These are phyloP conservation scores for Tilletia caries DNA, from an alignment of 1,284 basidiomycete species.

Conservation along the genomic window DNA sequence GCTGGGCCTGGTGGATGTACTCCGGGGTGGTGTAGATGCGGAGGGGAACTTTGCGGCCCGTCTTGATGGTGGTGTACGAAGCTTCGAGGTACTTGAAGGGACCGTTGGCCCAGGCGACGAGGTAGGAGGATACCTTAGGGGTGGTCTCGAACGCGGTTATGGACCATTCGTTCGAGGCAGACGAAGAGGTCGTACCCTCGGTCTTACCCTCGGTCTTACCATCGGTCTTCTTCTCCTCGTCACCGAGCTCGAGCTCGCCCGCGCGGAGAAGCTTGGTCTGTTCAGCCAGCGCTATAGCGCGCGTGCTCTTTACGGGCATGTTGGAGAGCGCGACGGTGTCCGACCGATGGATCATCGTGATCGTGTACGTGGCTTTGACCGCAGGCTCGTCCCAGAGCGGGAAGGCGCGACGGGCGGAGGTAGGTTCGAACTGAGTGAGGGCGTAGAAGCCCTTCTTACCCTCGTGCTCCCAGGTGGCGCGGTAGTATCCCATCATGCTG, in stretches of 20 bases:
- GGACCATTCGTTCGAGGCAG: constrained; percentile 47
- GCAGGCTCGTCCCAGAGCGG: constrained; percentile 85
- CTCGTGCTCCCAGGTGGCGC: constrained; percentile 53
- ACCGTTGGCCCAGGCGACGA: constrained; percentile 87
- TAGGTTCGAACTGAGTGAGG: constrained; percentile 65
- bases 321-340: constrained; percentile 69
- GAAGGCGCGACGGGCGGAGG: constrained; percentile 66
- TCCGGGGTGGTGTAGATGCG: constrained; percentile 81
- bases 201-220: constrained; percentile 33
- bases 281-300: constrained; percentile 33
- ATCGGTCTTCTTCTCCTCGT: constrained; percentile 60
- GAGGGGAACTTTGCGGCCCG: constrained; percentile 75
- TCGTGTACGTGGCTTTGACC: constrained; percentile 78
- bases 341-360: constrained; percentile 79
- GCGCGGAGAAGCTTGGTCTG: constrained; percentile 56
- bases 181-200: constrained; percentile 47
- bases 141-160: constrained; percentile 50
- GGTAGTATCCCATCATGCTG: constrained; percentile 55
- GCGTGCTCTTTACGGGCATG: constrained; percentile 60
- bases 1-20: constrained; percentile 71
- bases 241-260: constrained; percentile 63
- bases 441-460: constrained; percentile 55
- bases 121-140: constrained; percentile 76
- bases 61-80: constrained; percentile 75
- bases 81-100: constrained; percentile 71